Base-by-base conservation (phyloP, 2,329 filamentous ascomycete genomes). In the Parafenestella ontariensis region DNA sequence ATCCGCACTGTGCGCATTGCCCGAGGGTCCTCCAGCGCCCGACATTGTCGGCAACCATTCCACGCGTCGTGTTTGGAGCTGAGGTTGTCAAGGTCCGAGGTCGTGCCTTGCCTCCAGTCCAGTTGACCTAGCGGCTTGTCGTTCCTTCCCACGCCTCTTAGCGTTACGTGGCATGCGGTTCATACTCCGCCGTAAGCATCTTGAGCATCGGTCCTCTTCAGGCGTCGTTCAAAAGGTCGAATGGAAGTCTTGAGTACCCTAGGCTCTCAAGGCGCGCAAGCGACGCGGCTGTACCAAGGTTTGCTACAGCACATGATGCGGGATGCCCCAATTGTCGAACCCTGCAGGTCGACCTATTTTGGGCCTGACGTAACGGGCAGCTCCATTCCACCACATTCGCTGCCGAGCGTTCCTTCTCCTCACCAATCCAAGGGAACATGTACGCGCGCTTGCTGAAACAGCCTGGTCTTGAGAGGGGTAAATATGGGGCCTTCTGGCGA, bases 41-140 rank as follows among this genome's bases (percentile, higher is more conserved):
- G 69, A 58, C 72, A 75, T 74, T 39, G 46, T 60, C 42, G 54
- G 39, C 42, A 53, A 51, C 50, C 69, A 73, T 73, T 47, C 58
- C 64, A 53, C 49, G 40, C 28, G 58, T 51, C 24, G 48, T 40
- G 34, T 51, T 37, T 39, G 39, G 45, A 49, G 46, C 37, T 41
- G 49, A 26, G 46, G 36, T 31, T 29, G 33, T n/a, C 29, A 51
- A 31, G 43, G 34, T 15, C 26, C n/a, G 9, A 46, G 23, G 28
- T 50, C 46, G 56, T 31, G 57, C 41, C 52, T 47, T 46, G 47
- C 44, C 24, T 37, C 41, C 41, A 26, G 17, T 51, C 51, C 56
- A 20, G 49, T 45, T 41, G 46, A 39, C 49, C 58, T 64, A 65
- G 64, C 53, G 64, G 50, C 62, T 65, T 58, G 61, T 59, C 49